Conservation (phyloP, 305 asterid species). For the Plantago coronopus region DNA sequence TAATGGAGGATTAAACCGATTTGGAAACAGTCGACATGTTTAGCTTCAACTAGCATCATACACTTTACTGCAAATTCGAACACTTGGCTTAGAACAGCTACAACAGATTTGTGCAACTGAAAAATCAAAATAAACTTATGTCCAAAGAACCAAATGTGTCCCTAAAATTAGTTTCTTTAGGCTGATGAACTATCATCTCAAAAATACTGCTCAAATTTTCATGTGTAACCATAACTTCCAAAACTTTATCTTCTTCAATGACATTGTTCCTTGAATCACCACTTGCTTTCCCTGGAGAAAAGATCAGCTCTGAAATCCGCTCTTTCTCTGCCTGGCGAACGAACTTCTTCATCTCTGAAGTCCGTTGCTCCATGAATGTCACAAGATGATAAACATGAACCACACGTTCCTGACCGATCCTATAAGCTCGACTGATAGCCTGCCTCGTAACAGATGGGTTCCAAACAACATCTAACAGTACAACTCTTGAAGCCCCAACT, state of each 20-base stretch:
- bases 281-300: slow-evolving; percentile 19
- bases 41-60: too few relatives aligned
- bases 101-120: too few relatives aligned
- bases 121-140: too few relatives aligned
- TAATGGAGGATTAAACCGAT: too few relatives aligned
- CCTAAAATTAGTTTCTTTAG: slow-evolving; percentile 32
- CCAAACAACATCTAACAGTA: slow-evolving; percentile 69
- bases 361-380: slow-evolving; percentile 33
- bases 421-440: slow-evolving; percentile 66
- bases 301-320: slow-evolving; percentile 46
- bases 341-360: slow-evolving; percentile 28
- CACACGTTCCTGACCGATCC: slow-evolving; percentile 58
- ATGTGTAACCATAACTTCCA: slow-evolving; percentile 41
- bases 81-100: too few relatives aligned
- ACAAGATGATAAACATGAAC: slow-evolving; percentile 61
- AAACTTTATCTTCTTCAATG: slow-evolving; percentile 30
- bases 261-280: neutral
- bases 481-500: slow-evolving; percentile 73
- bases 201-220: slow-evolving; percentile 23
- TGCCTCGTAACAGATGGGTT: slow-evolving; percentile 64
- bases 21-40: too few relatives aligned
- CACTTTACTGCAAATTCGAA: too few relatives aligned
- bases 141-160: slow-evolving; percentile 18
- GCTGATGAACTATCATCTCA: slow-evolving; percentile 38
- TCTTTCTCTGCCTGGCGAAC: slow-evolving; percentile 46